Base-by-base conservation (phyloP, 345 rosid genomes). In the Euphorbia pulcherrima region DNA sequence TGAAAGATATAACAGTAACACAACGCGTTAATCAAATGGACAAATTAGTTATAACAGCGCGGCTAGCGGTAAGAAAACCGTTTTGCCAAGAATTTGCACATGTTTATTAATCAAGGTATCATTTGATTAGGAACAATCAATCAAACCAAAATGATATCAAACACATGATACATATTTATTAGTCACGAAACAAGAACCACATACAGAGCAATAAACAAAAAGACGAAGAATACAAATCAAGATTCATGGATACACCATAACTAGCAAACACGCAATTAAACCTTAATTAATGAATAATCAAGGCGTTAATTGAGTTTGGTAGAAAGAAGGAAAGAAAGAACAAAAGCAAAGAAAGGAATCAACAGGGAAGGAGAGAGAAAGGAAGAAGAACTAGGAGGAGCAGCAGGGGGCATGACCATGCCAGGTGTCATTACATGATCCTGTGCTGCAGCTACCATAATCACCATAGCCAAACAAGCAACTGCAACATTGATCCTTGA, bases 391-490 rank as follows among this genome's bases (percentile, higher is more conserved):
- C 16, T 60, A 0, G 65, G 73, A 4, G 54, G 2, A 5, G 57
- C 53, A 6, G 65, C 7, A 0, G 82, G 75, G 20, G 73, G 35
- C 79, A 70, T 75, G 41, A 1, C 5, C 85, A 76, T 74, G 67
- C 65, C 75, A 0, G 79, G 75, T 12, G 23, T 48, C 26, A 55
- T 64, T 0, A 5, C 37, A 23, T 62, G 68, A 3, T 33, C 72
- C 24, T 72, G 71, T 5, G 81, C 78, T 1, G 46, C 69, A 51
- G 41, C 79, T 47, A 56, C 77, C 79, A 65, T 13, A 4, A 50
- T 53, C 77, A 72, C 8, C 18, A 60, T 23, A 24, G 71, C 68
- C 12, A 73, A 63, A 60, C 70, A 73, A 28, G 65, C 78, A 28
- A 64, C 68, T 1, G 52, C 40, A 23, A 69, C 60, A 21, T 24